These are phyloP conservation scores for Plasmopara muralis DNA, from an alignment of 352 stramenopile species.

Conservation along the genomic window DNA sequence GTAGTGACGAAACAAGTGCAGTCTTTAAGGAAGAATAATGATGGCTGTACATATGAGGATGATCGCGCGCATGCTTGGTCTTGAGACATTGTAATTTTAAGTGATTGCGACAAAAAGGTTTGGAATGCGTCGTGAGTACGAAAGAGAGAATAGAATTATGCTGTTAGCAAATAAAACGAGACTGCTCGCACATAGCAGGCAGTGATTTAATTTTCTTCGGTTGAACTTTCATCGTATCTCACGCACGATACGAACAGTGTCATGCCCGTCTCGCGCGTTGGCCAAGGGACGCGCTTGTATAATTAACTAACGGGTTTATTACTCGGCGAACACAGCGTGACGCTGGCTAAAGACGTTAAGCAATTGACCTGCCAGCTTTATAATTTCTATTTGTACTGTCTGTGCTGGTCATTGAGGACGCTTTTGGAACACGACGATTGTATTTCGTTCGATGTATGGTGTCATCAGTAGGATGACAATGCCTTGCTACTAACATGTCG, in stretches of 20 bases:
- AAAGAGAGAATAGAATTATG: no score
- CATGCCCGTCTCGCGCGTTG: slow-evolving; percentile 91
- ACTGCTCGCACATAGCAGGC: no score
- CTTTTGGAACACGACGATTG: slow-evolving; percentile 95
- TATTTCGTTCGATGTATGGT: slow-evolving; percentile 93
- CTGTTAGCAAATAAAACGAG: no score
- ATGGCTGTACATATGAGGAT: no score
- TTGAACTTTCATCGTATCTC: slow-evolving; percentile 52
- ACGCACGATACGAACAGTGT: slow-evolving; percentile 91
- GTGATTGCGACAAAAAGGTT: no score
- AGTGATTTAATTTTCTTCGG: no score
- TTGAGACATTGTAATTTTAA: no score
- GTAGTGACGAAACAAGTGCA: no score
- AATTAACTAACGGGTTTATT: slow-evolving; percentile 90
- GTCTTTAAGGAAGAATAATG: no score
- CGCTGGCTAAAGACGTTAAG: slow-evolving; percentile 53
- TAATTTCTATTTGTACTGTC: slow-evolving; percentile 95
- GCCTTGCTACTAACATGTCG: slow-evolving; percentile 89
- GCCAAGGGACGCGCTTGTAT: slow-evolving; percentile 71
- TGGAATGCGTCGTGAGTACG: no score
- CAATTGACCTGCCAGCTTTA: slow-evolving; percentile 86
- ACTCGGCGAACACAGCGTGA: slow-evolving; percentile 68
- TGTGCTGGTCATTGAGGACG: slow-evolving; percentile 94
- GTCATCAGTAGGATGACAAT: slow-evolving; percentile 90
- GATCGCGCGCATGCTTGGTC: no score